Conservation (phyloP, 352 stramenopile genomes). For the Stramenopiles sp. region DNA sequence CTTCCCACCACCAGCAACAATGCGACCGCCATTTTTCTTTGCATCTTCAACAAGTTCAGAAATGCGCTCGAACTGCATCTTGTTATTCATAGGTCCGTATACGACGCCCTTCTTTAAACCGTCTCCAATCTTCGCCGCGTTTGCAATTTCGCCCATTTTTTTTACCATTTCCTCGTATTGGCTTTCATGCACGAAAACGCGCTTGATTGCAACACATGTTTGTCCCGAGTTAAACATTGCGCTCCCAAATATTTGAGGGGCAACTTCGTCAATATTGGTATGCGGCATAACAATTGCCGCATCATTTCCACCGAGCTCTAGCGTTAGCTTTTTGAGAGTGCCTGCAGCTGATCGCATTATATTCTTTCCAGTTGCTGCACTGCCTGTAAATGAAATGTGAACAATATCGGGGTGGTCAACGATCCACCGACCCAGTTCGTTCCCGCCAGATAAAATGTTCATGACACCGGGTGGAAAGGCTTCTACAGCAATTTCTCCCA, state of each 20-base stretch:
- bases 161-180: constrained; percentile 23
- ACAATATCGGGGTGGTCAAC: constrained; percentile 22
- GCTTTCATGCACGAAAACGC: constrained; percentile 25
- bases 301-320: constrained; percentile 26
- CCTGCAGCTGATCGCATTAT: constrained; percentile 20
- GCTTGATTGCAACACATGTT: constrained; percentile 26
- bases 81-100: constrained; percentile 26
- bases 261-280: constrained; percentile 16
- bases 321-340: constrained; percentile 20
- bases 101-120: constrained; percentile 23
- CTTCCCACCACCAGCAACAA: constrained; percentile 20
- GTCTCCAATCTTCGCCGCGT: constrained; percentile 24
- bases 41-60: constrained; percentile 24
- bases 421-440: constrained; percentile 20
- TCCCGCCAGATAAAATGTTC: constrained; percentile 21
- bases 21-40: constrained; percentile 17
- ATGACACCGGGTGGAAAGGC: constrained; percentile 23
- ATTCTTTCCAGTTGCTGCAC: constrained; percentile 18
- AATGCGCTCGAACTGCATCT: constrained; percentile 22
- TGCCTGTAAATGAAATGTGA: constrained; percentile 27
- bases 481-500: constrained; percentile 25
- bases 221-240: constrained; percentile 21
- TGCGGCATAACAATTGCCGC: constrained; percentile 21
- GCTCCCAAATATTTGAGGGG: constrained; percentile 19
- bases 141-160: constrained; percentile 19